Evolutionary conservation across 768 basidiomycete genomes (phyloP).

Genomic region (Suillus plorans): DNA sequence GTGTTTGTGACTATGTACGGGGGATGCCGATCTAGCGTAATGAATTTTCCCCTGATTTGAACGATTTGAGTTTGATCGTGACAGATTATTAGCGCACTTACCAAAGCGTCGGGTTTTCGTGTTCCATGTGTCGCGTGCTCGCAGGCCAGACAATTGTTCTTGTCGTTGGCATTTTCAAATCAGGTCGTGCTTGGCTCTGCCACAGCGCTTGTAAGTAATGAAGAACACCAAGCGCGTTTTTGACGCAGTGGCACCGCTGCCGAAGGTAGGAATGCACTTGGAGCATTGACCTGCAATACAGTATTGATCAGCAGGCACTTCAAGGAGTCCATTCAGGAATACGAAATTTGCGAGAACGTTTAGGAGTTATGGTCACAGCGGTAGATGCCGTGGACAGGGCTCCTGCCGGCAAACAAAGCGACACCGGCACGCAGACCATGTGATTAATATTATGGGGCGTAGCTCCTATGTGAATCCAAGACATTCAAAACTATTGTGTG

Average conservation of each 20-base stretch:
- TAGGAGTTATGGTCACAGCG: not conserved
- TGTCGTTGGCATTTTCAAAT: not conserved
- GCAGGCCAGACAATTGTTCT: not conserved
- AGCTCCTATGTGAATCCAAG: not conserved
- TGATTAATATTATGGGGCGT: not conserved
- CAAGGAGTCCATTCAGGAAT: not conserved
- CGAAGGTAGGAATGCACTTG: not conserved
- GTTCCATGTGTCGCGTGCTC: not conserved
- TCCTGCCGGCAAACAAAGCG: too few relatives aligned
- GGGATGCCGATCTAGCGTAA: not conserved
- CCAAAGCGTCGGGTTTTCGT: not conserved
- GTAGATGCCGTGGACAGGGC: not conserved
- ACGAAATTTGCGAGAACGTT: not conserved
- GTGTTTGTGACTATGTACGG: not conserved
- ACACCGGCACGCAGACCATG: not conserved
- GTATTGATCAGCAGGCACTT: too few relatives aligned
- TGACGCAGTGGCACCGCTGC: not conserved
- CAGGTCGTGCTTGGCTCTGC: not conserved
- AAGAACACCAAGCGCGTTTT: not conserved
- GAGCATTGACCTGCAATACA: too few relatives aligned
- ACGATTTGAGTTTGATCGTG: not conserved
- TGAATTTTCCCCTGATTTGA: not conserved
- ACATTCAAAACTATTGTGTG: too few relatives aligned
- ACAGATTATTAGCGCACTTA: not conserved
- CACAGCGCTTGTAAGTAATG: not conserved